Evolutionary conservation across 495 filamentous ascomycete species (phyloP), one percentile per base, ranked within the genome.

Genomic region (Rostrohypoxylon terebratum): DNA sequence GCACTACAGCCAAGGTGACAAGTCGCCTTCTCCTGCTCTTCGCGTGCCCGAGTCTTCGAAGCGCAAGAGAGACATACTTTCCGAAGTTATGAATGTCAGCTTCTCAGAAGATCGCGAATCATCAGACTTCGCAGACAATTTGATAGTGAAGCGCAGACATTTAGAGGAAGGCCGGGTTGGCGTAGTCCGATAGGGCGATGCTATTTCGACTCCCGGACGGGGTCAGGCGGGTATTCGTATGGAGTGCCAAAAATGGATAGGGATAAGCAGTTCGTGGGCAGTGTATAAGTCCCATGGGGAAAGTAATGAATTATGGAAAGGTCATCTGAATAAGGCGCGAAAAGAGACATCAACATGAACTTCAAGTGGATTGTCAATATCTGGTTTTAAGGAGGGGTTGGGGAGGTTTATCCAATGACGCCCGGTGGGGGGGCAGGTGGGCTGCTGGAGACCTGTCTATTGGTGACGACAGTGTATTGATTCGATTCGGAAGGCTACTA

Each of bases 21-120:
- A 20, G 23, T 8, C 25, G 9, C 45, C 7, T 3, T 14, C 70
- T 34, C 47, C 9, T 0, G 47, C 18, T 33, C 11, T 59, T 31
- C 61, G 14, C 2, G 3, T 20, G 21, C 28, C 36, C 33, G 13
- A 18, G 16, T 63, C 60, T 25, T 47, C 51, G 10, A 76, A 73
- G 38, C 74, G 62, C 25, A 62, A 63, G 31, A 58, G 76, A 13
- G 38, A 66, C 9, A 50, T 66, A n/a, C 50, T 78, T 40, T 68
- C 68, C 0, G 71, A 74, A 20, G 74, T 75, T 48, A 51, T 59
- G 47, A 77, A 78, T 14, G 28, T 42, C 18, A 78, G 74, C 63
- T 77, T 78, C 47, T 71, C 54, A 5, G 76, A 78, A 36, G 63
- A 77, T 55, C 64, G 58, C 14, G 63, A 73, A 42, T 16, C 63